These are phyloP conservation scores for Massariosphaeria phaeospora DNA, from an alignment of 495 filamentous ascomycete species.

Conservation along the genomic window DNA sequence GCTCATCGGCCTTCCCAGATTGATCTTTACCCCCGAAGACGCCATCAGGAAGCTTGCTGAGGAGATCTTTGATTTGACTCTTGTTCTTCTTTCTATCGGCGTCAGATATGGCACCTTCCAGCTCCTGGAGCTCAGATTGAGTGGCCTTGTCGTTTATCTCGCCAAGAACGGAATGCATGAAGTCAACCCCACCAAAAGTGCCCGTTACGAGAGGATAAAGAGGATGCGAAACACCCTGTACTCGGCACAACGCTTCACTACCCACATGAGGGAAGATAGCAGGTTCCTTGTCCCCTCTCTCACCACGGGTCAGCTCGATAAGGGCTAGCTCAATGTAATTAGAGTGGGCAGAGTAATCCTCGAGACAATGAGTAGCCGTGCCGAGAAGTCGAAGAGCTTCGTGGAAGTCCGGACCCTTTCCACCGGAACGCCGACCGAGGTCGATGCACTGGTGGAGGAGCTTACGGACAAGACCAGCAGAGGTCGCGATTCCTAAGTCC, in stretches of 20 bases:
- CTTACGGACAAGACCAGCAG: conserved; percentile 65
- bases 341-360: conserved; percentile 87
- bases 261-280: conserved; percentile 84
- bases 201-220: conserved; percentile 82
- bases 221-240: conserved; percentile 56
- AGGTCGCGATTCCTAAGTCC: conserved; percentile 64
- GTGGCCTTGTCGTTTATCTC: conserved; percentile 83
- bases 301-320: conserved; percentile 76
- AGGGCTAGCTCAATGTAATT: conserved; percentile 85
- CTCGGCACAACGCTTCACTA: conserved; percentile 56
- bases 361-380: conserved; percentile 84
- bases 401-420: conserved; percentile 67
- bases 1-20: conserved; percentile 59
- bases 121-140: conserved; percentile 77
- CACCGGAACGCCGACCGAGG: conserved; percentile 64
- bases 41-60: conserved; percentile 71
- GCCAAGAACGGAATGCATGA: conserved; percentile 80
- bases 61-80: conserved; percentile 66
- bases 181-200: conserved; percentile 79
- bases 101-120: conserved; percentile 68
- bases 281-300: too few relatives aligned
- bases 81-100: conserved; percentile 51
- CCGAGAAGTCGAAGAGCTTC: conserved; percentile 81
- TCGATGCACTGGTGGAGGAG: conserved; percentile 68
- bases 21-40: conserved; percentile 67